Evolutionary conservation across 2,329 filamentous ascomycete species (phyloP), one percentile per base, ranked within the genome.

Genomic region (Hypoxylon sp.): DNA sequence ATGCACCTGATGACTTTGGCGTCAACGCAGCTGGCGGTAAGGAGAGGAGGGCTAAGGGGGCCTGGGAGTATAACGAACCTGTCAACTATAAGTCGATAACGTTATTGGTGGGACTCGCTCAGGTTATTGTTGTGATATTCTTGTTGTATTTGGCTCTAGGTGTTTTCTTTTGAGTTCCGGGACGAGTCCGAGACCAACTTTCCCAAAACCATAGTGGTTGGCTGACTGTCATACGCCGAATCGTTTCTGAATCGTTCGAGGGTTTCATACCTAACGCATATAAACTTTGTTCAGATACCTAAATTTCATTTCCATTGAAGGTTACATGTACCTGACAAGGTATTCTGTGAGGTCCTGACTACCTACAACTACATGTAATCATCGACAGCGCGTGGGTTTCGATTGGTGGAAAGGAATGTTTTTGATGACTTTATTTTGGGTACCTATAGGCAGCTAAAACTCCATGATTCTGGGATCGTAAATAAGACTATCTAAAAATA

Each of bases 1-100:
- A 77, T 54, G 71, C 74, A 1, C 75, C 76, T 12, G 69, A 72
- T n/a, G 59, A 70, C 39, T 78, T 80, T 65, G 73, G 53, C 19
- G 59, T 39, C 32, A 30, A 63, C 11, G 11, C 5, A 9, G 19
- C 23, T 9, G 11, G 47, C 21, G 29, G 34, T 8, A 34, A 11
- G 29, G n/a, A 29, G 34, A 46, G 19, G 19, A 56, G 12, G n/a
- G 43, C 27, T n/a, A 50, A 27, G 12, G 65, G 37, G n/a, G n/a
- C n/a, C n/a, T n/a, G n/a, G 41, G 43, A 14, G 1, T 32, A 23
- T 23, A 29, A 34, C 16, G 51, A 29, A 14, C 53, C 47, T 2
- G 16, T 29, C n/a, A 34, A 34, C 25, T 27, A 47, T n/a, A 67
- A 62, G 48, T 57, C 67, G 56, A 64, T 56, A 50, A 57, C 37